Base-by-base conservation (phyloP, 345 rosid genomes). In the Camelina sativa region DNA sequence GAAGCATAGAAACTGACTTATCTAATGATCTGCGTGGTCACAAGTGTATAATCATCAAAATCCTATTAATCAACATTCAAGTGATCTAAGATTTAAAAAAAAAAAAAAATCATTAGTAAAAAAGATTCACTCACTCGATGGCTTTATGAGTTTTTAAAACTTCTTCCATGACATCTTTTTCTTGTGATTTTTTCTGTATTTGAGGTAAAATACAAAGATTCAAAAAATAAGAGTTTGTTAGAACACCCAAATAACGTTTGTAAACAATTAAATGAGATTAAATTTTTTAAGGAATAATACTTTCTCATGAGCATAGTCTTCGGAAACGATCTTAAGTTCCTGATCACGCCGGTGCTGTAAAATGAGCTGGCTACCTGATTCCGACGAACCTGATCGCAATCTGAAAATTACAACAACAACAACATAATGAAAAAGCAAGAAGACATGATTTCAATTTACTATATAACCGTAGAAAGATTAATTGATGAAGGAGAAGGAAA, bases 71-170 rank as follows among this genome's bases (percentile, higher is more conserved):
- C 12, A 52, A 22, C 65, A 77, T 30, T 8, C 68, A 65, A 58
- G n/a, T 28, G 30, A 28, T 11, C 17, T 41, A 46, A 20, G 8
- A 50, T 75, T 69, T 38, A 54, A 8, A 35, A 15, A 13, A 35
- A 40, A 32, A 0, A 40, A 40, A 12, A 0, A 22, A 12, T 55
- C 1, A 19, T 57, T 25, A 28, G 43, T 3, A 8, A 13, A 0
- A 23, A 0, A 44, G 17, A 47, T 7, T 30, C 43, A 89, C 99
- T 89, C 81, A 92, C 98, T 88, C 86, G 72, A 92, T 85, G 55
- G 96, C 94, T 81, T 87, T 90, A 22, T 86, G 91, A 38, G 94
- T 86, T 77, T 86, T 89, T 77, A 83, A 22, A 76, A 85, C 91
- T 85, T 91, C 88, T 34, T 71, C 84, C 79, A 86, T 76, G 3